phyloP scores from a whole-genome alignment of 192 early-diverging fungal genomes.

The Backusella tuberculispora region DNA sequence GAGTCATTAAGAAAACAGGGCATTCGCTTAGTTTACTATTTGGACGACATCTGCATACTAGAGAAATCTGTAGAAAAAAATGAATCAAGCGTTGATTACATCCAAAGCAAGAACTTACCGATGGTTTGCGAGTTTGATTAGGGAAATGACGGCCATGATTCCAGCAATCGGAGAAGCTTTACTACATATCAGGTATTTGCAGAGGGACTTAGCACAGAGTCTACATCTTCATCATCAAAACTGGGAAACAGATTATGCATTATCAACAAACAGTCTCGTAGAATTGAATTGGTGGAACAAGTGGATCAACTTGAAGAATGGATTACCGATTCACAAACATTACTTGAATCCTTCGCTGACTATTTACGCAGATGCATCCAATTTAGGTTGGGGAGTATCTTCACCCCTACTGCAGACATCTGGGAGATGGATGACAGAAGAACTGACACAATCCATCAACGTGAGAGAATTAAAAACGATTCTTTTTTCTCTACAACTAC shows the following conservation, averaged over 20 bases:
- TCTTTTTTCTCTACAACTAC: constrained; percentile 4
- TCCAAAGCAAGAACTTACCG: background rate
- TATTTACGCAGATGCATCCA: constrained; percentile 17
- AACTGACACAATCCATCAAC: constrained; percentile 16
- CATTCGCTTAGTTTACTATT: constrained; percentile 19
- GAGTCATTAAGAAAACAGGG: background rate
- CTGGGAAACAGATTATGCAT: background rate
- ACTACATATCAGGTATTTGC: constrained; percentile 3
- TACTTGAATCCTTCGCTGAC: background rate
- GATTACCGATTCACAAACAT: background rate
- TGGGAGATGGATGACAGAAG: constrained; percentile 15
- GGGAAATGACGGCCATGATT: constrained; percentile 27
- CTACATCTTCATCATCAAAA: background rate
- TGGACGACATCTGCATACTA: constrained; percentile 10
- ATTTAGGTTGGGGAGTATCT: constrained; percentile 22
- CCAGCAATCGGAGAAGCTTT: constrained; percentile 25
- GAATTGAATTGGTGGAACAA: constrained; percentile 1
- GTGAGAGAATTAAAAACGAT: constrained; percentile 22
- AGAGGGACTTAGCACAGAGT: background rate
- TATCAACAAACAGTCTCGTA: background rate
- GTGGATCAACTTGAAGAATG: background rate
- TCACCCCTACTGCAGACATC: background rate
- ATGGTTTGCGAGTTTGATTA: constrained; percentile 21
- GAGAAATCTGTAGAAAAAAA: background rate
- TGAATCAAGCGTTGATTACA: background rate